Base-by-base conservation (phyloP, 768 basidiomycete genomes). In the Tremella yokohamensis region DNA sequence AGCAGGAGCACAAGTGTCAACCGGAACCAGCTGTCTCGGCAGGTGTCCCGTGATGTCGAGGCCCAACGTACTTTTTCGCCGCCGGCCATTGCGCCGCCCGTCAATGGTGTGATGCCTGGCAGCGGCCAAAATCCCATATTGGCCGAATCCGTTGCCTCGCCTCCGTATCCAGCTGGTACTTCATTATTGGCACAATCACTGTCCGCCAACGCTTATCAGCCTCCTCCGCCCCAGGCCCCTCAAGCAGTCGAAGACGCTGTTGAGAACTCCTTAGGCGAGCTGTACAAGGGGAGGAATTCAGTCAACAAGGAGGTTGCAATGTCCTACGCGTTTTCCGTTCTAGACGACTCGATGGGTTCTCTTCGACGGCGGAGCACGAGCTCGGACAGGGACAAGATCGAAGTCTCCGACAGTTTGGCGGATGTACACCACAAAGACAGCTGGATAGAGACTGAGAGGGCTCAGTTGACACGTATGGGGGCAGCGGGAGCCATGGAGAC, bases 141-240 rank as follows among this genome's bases (percentile, higher is more conserved):
- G 44, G 49, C 15, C 3, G 62, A 64, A 50, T 56, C 54, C 6
- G 38, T 54, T 22, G 39, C 29, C 13, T 56, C 56, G 9, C 61
- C 58, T 19, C 22, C 50, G n/a, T 55, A 24, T n/a, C 52, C 49
- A 22, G 52, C 55, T 13, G 60, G 62, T 12, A 26, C 58, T 7
- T 69, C 68, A 0, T 59, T 74, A 9, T 55, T 74, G 9, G 64
- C 69, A 16, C 64, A 64, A n/a, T 74, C 70, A 3, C 56, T 74
- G 8, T 66, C 63, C 2, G 68, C 64, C 20, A 68, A 66, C n/a
- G 49, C 57, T 7, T 65, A 64, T 34, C 55, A 62, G 38, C 58
- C 63, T 11, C 64, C 68, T 20, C 37, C 51, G 2, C 62, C 62
- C 2, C 13, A 25, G 7, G 49, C 20, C 18, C 49, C 63, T 4